A percentile compares a stretch with the other conserved stretches of the same genome.
These are phyloP conservation scores for Ophidiomyces ophidiicola DNA, from an alignment of 2,329 filamentous ascomycete genomes.

Conservation along the genomic window DNA sequence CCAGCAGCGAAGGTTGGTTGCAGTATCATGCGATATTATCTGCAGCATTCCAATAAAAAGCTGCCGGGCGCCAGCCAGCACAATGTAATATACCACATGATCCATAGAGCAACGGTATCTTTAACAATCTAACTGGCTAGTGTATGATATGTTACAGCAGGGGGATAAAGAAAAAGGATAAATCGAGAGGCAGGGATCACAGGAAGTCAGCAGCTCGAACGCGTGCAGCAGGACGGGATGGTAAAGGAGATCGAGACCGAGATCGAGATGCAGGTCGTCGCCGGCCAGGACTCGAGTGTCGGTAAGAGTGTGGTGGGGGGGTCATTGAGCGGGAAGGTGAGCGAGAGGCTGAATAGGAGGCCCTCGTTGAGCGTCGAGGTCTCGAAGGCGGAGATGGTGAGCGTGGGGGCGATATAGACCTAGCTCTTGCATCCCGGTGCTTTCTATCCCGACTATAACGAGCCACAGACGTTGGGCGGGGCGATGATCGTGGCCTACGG, in stretches of 20 bases:
- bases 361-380: conserved; percentile 14
- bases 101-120: no score
- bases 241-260: conserved; percentile 17
- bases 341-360: conserved; percentile 16
- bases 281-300: conserved; percentile 7
- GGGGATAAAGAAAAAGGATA: background rate
- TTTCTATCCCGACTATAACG: conserved; percentile 18
- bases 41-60: no score
- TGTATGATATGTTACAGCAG: background rate
- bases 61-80: background rate
- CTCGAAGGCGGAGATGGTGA: conserved; percentile 19
- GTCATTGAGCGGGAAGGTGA: conserved; percentile 17
- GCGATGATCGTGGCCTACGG: conserved; percentile 18
- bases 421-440: conserved; percentile 7
- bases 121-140: background rate
- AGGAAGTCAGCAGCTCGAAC: conserved; percentile 16
- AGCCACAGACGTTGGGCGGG: conserved; percentile 23
- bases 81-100: background rate
- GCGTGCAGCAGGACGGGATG: conserved; percentile 10
- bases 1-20: no score
- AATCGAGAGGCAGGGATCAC: conserved; percentile 5
- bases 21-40: no score
- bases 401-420: conserved; percentile 19
- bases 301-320: conserved; percentile 15
- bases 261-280: conserved; percentile 15